Conservation (phyloP, 768 basidiomycete genomes). For the Naganishia vaughanmartiniae region DNA sequence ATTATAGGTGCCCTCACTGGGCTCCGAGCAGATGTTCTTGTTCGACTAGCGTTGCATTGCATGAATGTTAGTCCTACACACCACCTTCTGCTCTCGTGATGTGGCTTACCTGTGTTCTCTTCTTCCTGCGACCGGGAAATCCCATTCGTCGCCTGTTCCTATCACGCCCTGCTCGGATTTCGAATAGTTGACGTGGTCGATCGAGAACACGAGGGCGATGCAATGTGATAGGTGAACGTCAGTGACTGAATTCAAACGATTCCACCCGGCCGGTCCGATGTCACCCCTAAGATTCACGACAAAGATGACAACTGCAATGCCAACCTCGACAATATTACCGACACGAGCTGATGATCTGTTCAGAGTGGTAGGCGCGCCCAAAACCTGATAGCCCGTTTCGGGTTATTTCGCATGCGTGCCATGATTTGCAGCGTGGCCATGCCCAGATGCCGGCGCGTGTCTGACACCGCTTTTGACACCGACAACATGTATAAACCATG, state of each 20-base stretch:
- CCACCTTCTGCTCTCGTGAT: neutral
- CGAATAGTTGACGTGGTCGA: neutral
- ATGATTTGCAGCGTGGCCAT: neutral
- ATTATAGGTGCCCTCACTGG: constrained; percentile 4
- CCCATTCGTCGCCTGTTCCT: constrained; percentile 49
- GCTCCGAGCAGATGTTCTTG: constrained; percentile 8
- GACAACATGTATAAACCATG: too few relatives aligned
- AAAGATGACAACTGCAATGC: neutral
- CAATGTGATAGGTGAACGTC: neutral
- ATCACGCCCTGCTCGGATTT: constrained; percentile 39
- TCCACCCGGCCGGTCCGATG: too few relatives aligned
- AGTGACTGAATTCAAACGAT: neutral
- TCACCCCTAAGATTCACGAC: neutral
- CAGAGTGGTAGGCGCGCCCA: neutral
- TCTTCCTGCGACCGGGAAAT: constrained; percentile 41
- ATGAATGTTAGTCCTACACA: neutral
- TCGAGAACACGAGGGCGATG: neutral
- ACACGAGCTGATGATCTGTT: constrained; percentile 17
- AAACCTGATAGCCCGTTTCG: constrained; percentile 8
- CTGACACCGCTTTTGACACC: neutral
- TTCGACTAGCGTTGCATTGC: neutral
- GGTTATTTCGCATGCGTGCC: too few relatives aligned
- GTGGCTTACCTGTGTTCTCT: constrained; percentile 43
- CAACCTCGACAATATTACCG: neutral
- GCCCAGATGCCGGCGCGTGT: neutral